A percentile compares a stretch with the other conserved stretches of the same genome.
Conservation (phyloP, 2,329 filamentous ascomycete species). For the Coniella vitis region DNA sequence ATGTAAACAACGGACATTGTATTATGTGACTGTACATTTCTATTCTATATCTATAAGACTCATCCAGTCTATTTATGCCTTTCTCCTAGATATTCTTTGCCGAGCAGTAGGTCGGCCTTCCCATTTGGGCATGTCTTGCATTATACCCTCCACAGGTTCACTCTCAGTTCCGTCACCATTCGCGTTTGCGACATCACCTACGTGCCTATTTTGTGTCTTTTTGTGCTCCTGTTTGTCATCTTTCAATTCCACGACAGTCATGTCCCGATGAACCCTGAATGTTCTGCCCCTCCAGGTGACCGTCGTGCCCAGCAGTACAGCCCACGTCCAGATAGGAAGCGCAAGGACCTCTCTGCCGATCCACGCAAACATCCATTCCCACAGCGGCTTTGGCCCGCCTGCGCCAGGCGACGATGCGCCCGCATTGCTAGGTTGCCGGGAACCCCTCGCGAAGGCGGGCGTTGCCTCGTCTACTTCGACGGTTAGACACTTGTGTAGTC, state of each 20-base stretch:
- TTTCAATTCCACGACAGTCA: constrained; percentile 57
- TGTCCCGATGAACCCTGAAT: constrained; percentile 78
- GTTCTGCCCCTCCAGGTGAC: constrained; percentile 80
- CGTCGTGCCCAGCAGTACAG: constrained; percentile 79
- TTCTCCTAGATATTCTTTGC: constrained; percentile 3
- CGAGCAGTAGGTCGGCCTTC: constrained; percentile 11
- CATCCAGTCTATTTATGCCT: too few relatives aligned
- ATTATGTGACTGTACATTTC: too few relatives aligned
- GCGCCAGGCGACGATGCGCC: constrained; percentile 30
- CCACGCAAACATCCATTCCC: constrained; percentile 76
- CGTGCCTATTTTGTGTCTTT: background rate
- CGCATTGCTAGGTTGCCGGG: too few relatives aligned
- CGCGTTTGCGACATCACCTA: background rate
- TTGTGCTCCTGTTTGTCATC: background rate
- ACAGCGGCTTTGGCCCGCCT: constrained; percentile 48
- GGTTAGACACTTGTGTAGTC: constrained; percentile 66
- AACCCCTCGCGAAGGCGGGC: constrained; percentile 60
- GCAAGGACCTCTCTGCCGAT: constrained; percentile 75
- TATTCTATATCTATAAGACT: too few relatives aligned
- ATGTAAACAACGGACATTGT: too few relatives aligned
- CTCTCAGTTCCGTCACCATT: background rate
- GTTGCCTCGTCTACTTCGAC: constrained; percentile 67
- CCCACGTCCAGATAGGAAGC: constrained; percentile 83
- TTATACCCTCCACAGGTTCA: background rate
- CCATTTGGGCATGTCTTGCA: constrained; percentile 9